These are phyloP conservation scores for Thamnidium elegans DNA, from an alignment of 192 early-diverging fungal species.

Conservation along the genomic window DNA sequence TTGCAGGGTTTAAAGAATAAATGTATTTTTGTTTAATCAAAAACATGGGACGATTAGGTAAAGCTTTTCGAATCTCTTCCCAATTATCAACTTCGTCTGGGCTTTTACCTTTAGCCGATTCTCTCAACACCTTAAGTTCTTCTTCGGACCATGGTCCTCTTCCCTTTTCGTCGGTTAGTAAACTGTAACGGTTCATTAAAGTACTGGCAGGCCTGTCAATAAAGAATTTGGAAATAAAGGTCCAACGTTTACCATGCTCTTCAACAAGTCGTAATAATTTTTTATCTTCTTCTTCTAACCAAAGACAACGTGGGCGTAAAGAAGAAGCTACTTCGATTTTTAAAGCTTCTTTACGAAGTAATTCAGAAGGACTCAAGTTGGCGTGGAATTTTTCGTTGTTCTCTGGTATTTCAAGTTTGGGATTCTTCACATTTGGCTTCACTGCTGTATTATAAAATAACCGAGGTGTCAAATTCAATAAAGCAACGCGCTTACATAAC, in stretches of 20 bases:
- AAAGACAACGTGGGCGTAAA: not conserved
- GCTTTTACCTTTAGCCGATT: not conserved
- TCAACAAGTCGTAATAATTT: not conserved
- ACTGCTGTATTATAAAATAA: too few species aligned
- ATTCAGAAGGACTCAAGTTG: too few species aligned
- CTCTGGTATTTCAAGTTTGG: too few species aligned
- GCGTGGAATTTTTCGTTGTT: too few species aligned
- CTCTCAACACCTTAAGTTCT: not conserved
- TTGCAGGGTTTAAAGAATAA: not conserved
- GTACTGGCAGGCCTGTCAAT: conserved; percentile 4
- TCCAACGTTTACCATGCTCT: conserved; percentile 1
- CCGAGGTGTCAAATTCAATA: too few species aligned
- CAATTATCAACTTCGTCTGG: not conserved
- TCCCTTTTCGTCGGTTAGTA: not conserved
- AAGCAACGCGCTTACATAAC: too few species aligned
- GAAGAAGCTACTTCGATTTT: not conserved
- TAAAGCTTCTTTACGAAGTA: not conserved
- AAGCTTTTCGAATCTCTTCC: not conserved
- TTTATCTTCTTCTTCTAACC: conserved; percentile 25
- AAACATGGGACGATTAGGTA: not conserved
- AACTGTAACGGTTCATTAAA: conserved; percentile 1
- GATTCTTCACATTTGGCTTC: too few species aligned
- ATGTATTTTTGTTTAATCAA: conserved; percentile 1
- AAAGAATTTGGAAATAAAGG: conserved; percentile 11
- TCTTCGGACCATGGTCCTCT: conserved; percentile 21